These are phyloP conservation scores for Nicotiana rustica DNA, from an alignment of 305 asterid genomes.

Conservation along the genomic window DNA sequence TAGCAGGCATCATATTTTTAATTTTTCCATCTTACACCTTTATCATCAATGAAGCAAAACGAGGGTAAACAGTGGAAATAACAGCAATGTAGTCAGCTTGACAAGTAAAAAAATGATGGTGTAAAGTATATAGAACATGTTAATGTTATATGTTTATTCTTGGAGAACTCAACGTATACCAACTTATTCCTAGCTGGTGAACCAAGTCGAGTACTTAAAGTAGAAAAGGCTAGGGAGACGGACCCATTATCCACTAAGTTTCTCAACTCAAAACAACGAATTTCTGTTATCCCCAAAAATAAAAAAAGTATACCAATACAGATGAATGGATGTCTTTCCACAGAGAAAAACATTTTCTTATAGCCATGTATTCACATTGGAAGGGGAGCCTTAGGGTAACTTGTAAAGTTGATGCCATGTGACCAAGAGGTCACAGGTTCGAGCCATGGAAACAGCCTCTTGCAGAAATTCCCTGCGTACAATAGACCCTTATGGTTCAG, in stretches of 20 bases:
- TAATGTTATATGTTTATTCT: neutral
- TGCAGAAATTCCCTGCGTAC: too few species aligned
- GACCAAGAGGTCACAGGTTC: too few species aligned
- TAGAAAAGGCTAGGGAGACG: neutral
- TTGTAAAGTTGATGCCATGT: too few species aligned
- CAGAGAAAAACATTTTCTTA: conserved; percentile 1
- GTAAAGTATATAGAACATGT: neutral
- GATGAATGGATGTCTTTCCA: conserved; percentile 14
- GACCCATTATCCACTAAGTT: neutral
- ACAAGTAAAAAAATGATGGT: neutral
- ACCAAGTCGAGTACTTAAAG: neutral
- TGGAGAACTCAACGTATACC: conserved; percentile 13
- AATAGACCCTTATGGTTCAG: too few species aligned
- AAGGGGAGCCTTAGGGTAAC: too few species aligned
- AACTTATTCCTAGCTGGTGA: conserved; percentile 14
- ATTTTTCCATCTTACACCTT: conserved; percentile 4
- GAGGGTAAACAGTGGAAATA: conserved; percentile 28
- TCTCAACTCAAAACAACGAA: neutral
- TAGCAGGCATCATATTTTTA: too few species aligned
- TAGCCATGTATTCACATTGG: neutral
- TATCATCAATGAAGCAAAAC: conserved; percentile 7
- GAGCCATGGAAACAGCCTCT: too few species aligned
- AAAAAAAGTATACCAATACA: neutral
- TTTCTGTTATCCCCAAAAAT: neutral
- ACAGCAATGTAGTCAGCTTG: conserved; percentile 2